phyloP scores from a whole-genome alignment of 805 yeast genomes.

The Ogataea naganishii region DNA sequence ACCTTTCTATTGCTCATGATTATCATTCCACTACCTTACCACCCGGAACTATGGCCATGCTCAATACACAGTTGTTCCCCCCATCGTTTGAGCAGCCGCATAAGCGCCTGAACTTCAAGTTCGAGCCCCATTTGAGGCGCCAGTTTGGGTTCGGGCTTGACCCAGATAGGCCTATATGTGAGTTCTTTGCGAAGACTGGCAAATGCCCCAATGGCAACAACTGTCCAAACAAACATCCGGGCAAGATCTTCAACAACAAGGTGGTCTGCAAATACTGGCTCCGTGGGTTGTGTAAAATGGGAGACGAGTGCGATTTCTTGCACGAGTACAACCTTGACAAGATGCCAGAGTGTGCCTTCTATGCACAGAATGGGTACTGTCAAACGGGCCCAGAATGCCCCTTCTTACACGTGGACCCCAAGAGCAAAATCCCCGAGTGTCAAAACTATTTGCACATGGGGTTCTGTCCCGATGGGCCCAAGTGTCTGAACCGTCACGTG shows the following conservation, averaged over 20 bases:
- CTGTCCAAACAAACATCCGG: conserved; percentile 79
- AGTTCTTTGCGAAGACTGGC: conserved; percentile 55
- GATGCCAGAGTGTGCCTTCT: conserved; percentile 95
- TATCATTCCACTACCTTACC: too few relatives aligned
- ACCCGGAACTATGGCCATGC: too few relatives aligned
- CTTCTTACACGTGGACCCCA: conserved; percentile 86
- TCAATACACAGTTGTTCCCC: too few relatives aligned
- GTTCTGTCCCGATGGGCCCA: conserved; percentile 88
- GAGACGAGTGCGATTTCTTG: conserved; percentile 89
- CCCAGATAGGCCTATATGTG: conserved; percentile 86
- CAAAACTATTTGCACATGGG: conserved; percentile 71
- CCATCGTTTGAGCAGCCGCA: too few relatives aligned
- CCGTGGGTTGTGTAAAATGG: conserved; percentile 93
- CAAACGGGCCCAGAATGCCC: conserved; percentile 92
- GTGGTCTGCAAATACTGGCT: conserved; percentile 98
- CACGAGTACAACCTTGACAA: conserved; percentile 91
- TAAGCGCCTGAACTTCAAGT: conserved; percentile 37
- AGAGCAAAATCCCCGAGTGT: conserved; percentile 82
- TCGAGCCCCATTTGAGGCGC: conserved; percentile 73
- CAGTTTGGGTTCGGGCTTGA: conserved; percentile 79
- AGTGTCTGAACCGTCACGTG: conserved; percentile 74
- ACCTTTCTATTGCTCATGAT: too few relatives aligned
- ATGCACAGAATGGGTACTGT: conserved; percentile 74
- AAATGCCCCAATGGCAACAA: conserved; percentile 79
- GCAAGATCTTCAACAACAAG: conserved; percentile 53